phyloP scores from a whole-genome alignment of 1,284 basidiomycete species.

The Tilletia setariae region DNA sequence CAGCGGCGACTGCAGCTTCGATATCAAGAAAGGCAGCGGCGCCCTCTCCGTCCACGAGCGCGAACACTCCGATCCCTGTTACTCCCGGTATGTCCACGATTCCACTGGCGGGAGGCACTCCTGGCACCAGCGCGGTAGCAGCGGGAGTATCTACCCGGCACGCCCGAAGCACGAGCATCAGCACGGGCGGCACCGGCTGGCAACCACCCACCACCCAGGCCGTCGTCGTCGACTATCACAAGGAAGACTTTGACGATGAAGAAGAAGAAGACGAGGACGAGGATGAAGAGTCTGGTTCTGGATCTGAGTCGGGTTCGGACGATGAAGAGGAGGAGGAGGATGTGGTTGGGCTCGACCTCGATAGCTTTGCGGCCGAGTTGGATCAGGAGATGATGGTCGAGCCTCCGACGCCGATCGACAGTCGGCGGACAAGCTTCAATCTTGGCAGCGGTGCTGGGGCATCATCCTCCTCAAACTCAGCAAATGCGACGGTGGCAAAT shows the following conservation, averaged over 20 bases:
- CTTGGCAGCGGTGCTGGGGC: neutral
- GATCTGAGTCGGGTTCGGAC: neutral
- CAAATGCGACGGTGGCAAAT: too few species aligned
- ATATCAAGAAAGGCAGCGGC: too few species aligned
- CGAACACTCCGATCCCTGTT: too few species aligned
- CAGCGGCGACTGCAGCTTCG: too few species aligned
- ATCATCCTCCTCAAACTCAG: neutral
- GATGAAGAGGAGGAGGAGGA: slow-evolving; percentile 9
- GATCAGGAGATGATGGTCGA: slow-evolving; percentile 10
- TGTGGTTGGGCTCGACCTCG: neutral
- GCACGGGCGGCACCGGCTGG: slow-evolving; percentile 2
- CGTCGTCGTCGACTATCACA: neutral
- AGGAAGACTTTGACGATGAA: neutral
- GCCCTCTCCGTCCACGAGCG: too few species aligned
- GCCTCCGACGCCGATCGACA: neutral
- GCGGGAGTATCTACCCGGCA: too few species aligned
- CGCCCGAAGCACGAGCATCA: neutral
- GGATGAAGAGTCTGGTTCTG: neutral
- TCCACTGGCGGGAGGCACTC: too few species aligned
- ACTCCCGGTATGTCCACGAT: too few species aligned
- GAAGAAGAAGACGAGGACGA: neutral
- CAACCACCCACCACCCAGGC: neutral
- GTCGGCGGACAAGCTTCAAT: neutral
- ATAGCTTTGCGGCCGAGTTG: slow-evolving; percentile 7
- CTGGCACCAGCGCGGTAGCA: too few species aligned